These are phyloP conservation scores for Hermanozyma aechmeae DNA, from an alignment of 805 yeast species.

Conservation along the genomic window DNA sequence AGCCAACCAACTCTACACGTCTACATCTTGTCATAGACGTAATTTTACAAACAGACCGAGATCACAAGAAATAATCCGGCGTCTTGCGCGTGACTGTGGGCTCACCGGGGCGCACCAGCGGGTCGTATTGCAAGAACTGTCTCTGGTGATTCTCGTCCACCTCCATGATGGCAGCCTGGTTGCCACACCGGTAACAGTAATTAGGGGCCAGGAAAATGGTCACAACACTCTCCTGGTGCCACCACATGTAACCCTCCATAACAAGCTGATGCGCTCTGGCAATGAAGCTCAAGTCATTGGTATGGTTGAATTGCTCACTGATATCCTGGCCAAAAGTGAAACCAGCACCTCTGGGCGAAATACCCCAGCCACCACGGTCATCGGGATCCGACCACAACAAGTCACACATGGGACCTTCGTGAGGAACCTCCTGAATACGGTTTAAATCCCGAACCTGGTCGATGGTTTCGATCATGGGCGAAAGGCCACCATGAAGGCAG, in stretches of 20 bases:
- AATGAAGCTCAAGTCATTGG: conserved; percentile 72
- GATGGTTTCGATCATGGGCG: conserved; percentile 89
- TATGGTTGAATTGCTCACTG: conserved; percentile 86
- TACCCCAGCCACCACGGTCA: conserved; percentile 97
- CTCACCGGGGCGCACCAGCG: conserved; percentile 94
- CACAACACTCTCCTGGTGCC: conserved; percentile 87
- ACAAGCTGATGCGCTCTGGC: conserved; percentile 96
- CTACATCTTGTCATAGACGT: too few species aligned
- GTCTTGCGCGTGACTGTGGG: conserved; percentile 96
- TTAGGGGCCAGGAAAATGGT: conserved; percentile 94
- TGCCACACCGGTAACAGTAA: conserved; percentile 95
- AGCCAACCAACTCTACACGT: too few species aligned
- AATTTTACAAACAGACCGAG: too few species aligned
- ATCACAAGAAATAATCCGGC: conserved; percentile 87
- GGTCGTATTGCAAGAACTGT: conserved; percentile 92
- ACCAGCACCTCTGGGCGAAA: conserved; percentile 97
- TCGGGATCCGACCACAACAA: conserved; percentile 96
- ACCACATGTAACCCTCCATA: conserved; percentile 97
- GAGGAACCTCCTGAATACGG: conserved; percentile 93
- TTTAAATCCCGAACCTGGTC: conserved; percentile 88
- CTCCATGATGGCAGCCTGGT: conserved; percentile 97
- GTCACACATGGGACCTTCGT: conserved; percentile 97
- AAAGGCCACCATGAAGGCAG: conserved; percentile 90
- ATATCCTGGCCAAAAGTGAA: conserved; percentile 96
- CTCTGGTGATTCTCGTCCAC: conserved; percentile 89